Evolutionary conservation across 192 early-diverging fungal genomes (phyloP).

Genomic region (Coemansia sp.): DNA sequence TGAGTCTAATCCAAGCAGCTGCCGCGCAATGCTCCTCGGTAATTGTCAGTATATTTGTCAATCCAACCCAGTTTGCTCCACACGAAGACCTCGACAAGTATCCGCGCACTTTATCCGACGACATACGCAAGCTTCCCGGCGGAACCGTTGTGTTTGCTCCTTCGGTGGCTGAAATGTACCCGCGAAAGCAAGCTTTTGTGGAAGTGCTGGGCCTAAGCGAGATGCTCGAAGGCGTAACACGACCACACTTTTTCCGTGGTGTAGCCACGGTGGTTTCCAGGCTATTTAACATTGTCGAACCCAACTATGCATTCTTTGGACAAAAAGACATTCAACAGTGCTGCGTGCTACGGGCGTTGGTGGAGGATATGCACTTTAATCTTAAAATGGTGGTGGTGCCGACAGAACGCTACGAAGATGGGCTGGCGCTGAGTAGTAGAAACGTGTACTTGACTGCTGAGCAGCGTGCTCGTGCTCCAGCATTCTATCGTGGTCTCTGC

Average conservation of each 20-base stretch:
- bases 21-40: constrained; percentile 63
- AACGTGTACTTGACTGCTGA: constrained; percentile 79
- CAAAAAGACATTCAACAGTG: constrained; percentile 98
- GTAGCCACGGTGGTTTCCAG: constrained; percentile 94
- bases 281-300: constrained; percentile 86
- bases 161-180: constrained; percentile 88
- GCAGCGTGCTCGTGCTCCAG: constrained; percentile 66
- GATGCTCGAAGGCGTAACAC: constrained; percentile 88
- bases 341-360: constrained; percentile 71
- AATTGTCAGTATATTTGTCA: constrained; percentile 91
- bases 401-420: constrained; percentile 68
- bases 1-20: constrained; percentile 64
- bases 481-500: constrained; percentile 72
- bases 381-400: constrained; percentile 66
- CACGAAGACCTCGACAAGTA: constrained; percentile 89
- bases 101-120: constrained; percentile 78
- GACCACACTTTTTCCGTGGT: constrained; percentile 96
- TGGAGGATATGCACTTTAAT: constrained; percentile 82
- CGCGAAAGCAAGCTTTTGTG: constrained; percentile 82
- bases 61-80: constrained; percentile 98
- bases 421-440: constrained; percentile 86
- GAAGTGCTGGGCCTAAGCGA: constrained; percentile 85
- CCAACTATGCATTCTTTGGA: constrained; percentile 84
- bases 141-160: constrained; percentile 59
- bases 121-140: constrained; percentile 66